Base-by-base conservation (phyloP, 2,329 filamentous ascomycete species). In the Verticillium longisporum region DNA sequence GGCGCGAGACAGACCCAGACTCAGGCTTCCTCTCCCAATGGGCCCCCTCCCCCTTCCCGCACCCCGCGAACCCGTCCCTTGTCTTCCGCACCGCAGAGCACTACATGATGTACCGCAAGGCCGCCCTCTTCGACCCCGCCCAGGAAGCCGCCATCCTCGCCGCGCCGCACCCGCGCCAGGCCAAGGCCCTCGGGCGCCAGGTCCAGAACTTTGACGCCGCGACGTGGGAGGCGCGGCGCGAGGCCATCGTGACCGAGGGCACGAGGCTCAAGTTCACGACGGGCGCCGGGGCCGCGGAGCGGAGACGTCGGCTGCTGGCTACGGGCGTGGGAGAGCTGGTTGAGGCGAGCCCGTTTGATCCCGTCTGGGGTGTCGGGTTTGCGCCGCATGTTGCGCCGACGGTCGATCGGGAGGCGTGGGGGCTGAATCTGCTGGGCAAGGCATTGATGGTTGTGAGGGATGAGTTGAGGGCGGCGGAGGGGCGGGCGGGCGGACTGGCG, bases 281-380 rank as follows among this genome's bases (percentile, higher is more conserved):
- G 14, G 73, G 75, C n/a, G 55, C 65, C 71, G 67, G 75, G n/a
- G 74, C 78, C 2, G 70, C 71, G 5, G 73, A 74, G 15, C 69
- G 89, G 65, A 75, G 71, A 57, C 72, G 70, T 33, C 70, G 75
- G 72, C 68, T 91, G 63, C 70, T 89, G 54, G 76, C 69, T 7
- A 90, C 88, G 1, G 85, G 82, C 0, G 79, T 84, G 5, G 74
- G 81, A 55, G 81, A 87, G 71, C 68, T 90, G 26, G 84, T 89
- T 2, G 87, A 88, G 73, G 85, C 85, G 36, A 80, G 80, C 61
- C 83, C 86, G 11, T 77, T 71, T 61, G 87, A 90, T 73, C 68
- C 77, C 5, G 81, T 89, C 60, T 90, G 87, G 88, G 88, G 87
- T 1, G 75, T 90, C 55, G 88, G 88, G 6, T 88, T 84, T 66